phyloP scores from a whole-genome alignment of 257 asterid genomes.

The Plectranthus barbatus region DNA sequence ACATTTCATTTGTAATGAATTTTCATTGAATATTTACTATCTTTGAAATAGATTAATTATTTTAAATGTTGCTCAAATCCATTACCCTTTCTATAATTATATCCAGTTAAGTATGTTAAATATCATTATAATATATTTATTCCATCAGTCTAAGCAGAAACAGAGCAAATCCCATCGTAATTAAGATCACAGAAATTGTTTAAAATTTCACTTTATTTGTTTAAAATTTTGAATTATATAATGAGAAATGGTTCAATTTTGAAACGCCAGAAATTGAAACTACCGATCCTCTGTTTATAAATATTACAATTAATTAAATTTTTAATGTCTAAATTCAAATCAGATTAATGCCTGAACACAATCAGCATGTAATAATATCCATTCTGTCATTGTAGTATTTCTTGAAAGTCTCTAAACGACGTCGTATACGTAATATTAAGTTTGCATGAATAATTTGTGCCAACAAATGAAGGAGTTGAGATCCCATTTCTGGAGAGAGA shows the following conservation, averaged over 20 bases:
- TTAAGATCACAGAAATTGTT: background rate
- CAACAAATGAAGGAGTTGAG: background rate
- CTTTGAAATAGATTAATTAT: background rate
- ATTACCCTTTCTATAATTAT: too few relatives aligned
- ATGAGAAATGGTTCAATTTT: too few relatives aligned
- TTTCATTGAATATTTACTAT: background rate
- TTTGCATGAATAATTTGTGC: background rate
- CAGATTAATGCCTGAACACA: background rate
- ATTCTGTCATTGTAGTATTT: background rate
- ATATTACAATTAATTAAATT: background rate
- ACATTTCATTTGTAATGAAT: background rate
- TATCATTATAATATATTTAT: background rate
- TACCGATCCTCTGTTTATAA: slow-evolving; percentile 6
- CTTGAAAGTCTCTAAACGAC: background rate
- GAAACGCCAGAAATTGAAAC: background rate
- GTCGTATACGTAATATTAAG: too few relatives aligned
- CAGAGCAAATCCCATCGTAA: background rate
- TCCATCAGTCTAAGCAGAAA: slow-evolving; percentile 2
- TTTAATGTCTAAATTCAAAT: background rate
- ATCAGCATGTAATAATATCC: background rate
- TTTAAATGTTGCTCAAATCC: too few relatives aligned
- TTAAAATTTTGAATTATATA: too few relatives aligned
- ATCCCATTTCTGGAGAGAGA: too few relatives aligned
- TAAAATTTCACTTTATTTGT: too few relatives aligned
- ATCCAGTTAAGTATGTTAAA: too few relatives aligned